Evolutionary conservation across 306 rosid species (phyloP), one percentile per base, ranked within the genome.

Genomic region (Quillaja saponaria): DNA sequence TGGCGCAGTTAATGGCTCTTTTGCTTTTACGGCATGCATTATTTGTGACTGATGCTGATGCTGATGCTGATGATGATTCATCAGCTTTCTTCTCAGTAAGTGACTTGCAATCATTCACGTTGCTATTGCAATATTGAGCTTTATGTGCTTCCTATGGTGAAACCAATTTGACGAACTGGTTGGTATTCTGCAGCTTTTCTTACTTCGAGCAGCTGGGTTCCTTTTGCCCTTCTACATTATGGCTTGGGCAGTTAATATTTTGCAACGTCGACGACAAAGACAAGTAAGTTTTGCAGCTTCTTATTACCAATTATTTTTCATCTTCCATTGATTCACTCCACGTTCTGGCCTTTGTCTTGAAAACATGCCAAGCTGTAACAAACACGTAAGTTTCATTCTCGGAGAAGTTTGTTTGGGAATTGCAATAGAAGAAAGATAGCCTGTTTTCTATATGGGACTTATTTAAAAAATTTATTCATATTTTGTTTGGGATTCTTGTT

Each of bases 201-300:
- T 94, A 80, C 97, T 94, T 63, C 84, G 96, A 16, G 97, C 95
- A 28, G 97, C 96, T 76, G 95, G 99, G 34, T 94, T 90, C 85
- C 89, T 94, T 49, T 81, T 94, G 70, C 99, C 99, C 64, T 94
- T 96, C 82, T 94, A 94, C 67, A 87, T 94, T 14, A 94, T 94
- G 97, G 97, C 99, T 64, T 94, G 99, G 87, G 99, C 96, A 66
- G 82, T 94, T 78, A 87, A 91, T 72, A 81, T 94, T 69, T 81
- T 94, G 85, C 99, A 94, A 76, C 97, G 90, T 10, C 80, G 96
- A 49, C 90, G 95, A 54, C 99, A 87, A 73, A 87, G 96, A 90
- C 99, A 83, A 80, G 99, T 94, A 14, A 61, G 78, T 49, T 19
- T 63, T 54, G 12, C 44, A 8, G 1, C 44, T 8, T 2, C 31